Base-by-base conservation (phyloP, 768 basidiomycete genomes). In the Kockovaella imperatae region DNA sequence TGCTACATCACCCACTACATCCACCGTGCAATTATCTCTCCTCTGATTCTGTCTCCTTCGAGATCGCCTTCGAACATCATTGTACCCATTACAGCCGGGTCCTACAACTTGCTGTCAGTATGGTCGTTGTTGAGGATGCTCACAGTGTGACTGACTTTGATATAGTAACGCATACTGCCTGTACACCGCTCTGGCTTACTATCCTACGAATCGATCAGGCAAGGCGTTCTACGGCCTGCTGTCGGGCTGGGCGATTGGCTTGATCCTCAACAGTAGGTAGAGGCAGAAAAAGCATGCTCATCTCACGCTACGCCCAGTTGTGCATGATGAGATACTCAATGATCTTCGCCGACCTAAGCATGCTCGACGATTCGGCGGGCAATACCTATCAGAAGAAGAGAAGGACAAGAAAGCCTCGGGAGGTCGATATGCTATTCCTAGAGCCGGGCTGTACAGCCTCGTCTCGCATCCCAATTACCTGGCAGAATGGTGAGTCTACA, bases 391-490 rank as follows among this genome's bases (percentile, higher is more conserved):
- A 69, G 56, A 59, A n/a, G 46, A 49, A 46, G 50, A 70, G 59
- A 51, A 45, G 49, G 42, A 71, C 64, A 46, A 64, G 62, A 72
- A 42, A 60, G 53, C 50, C 26, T 64, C 59, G 31, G 47, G 51
- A 20, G 57, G 58, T 6, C 51, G 65, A 38, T 73, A 74, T 39
- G 57, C 63, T 30, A 70, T 74, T 47, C 89, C 93, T 0, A 78
- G 83, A 42, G 87, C 85, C 0, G 77, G 80, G 18, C 73, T 93
- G 15, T 95, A 84, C 75, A 60, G 68, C 35, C 82, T 79, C 62
- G 75, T 96, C 59, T 87, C 88, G 5, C 93, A 83, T 73, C 93
- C 93, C 8, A 89, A 95, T 69, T 97, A 96, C 73, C 73, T 88
- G 17, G 88, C 83, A 72, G 93, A 96, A 67, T 97, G 93, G 68